Evolutionary conservation across 1,284 basidiomycete genomes (phyloP).

Genomic region (Gomphus bonarii): DNA sequence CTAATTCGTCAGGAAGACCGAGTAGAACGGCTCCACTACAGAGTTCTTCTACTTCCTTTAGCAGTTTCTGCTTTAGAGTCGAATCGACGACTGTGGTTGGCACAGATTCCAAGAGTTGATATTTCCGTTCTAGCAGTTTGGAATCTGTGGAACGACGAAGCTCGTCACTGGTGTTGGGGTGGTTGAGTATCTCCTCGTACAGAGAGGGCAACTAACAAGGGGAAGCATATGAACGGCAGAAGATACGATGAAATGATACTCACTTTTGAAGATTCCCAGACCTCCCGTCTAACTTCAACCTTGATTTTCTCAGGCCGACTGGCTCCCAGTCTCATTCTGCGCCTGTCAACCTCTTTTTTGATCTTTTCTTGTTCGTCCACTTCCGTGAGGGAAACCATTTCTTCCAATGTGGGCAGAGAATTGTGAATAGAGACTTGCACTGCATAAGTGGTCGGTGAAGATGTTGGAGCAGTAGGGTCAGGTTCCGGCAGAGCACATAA

Average conservation of each 20-base stretch:
- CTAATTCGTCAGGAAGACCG: conserved; percentile 62
- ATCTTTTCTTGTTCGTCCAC: conserved; percentile 44
- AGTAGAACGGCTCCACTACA: conserved; percentile 67
- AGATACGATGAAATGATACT: neutral
- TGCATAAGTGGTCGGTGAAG: conserved; percentile 44
- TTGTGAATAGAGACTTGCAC: conserved; percentile 60
- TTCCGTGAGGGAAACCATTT: conserved; percentile 53
- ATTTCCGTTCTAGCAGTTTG: conserved; percentile 56
- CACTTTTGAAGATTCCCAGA: conserved; percentile 52
- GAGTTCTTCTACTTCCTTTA: conserved; percentile 58
- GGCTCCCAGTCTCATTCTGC: conserved; percentile 63
- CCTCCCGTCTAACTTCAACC: conserved; percentile 55
- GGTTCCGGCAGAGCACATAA: conserved; percentile 63
- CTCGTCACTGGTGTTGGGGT: conserved; percentile 66
- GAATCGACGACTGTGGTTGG: conserved; percentile 33
- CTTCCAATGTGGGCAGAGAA: conserved; percentile 55
- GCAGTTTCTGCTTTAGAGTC: conserved; percentile 37
- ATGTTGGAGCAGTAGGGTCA: conserved; percentile 62
- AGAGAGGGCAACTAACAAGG: conserved; percentile 47
- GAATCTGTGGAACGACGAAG: conserved; percentile 59
- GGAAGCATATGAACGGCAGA: neutral
- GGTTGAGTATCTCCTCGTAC: conserved; percentile 68
- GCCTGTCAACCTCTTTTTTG: conserved; percentile 62
- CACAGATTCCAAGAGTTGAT: conserved; percentile 46
- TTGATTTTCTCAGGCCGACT: conserved; percentile 57